Evolutionary conservation across 2,329 filamentous ascomycete genomes (phyloP).

Genomic region (Diaporthe capsici): DNA sequence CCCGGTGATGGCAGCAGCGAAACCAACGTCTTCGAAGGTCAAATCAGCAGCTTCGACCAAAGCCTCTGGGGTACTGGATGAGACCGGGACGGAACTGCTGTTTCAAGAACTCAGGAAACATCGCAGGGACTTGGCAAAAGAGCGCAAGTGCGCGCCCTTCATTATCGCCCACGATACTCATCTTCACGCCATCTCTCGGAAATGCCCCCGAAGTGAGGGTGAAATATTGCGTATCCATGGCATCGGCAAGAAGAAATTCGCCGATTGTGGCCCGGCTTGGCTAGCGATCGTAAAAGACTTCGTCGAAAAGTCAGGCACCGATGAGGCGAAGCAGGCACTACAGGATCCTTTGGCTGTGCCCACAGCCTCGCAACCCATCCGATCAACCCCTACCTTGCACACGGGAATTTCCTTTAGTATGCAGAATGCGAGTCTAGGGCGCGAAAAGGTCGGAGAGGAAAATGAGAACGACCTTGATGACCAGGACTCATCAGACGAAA

Average conservation of each 20-base stretch:
- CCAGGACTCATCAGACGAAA: not conserved
- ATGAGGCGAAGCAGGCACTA: not conserved
- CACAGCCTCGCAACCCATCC: not conserved
- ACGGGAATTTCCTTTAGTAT: conserved; percentile 27
- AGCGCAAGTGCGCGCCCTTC: conserved; percentile 28
- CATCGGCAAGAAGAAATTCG: conserved; percentile 22
- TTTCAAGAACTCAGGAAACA: conserved; percentile 26
- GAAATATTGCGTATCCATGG: conserved; percentile 29
- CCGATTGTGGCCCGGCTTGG: conserved; percentile 33
- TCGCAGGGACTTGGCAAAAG: conserved; percentile 21
- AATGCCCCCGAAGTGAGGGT: conserved; percentile 19
- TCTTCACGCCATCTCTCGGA: conserved; percentile 21
- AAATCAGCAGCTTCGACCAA: not conserved
- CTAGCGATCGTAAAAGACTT: conserved; percentile 25
- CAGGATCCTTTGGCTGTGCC: too few species aligned
- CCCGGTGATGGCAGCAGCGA: too few species aligned
- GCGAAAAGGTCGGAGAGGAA: not conserved
- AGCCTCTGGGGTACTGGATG: not conserved
- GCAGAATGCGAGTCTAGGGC: conserved; percentile 9
- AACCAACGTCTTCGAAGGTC: not conserved
- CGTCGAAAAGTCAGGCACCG: not conserved
- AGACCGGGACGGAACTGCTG: conserved; percentile 8
- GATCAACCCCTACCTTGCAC: not conserved
- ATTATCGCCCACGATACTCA: conserved; percentile 25
- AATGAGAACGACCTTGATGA: not conserved